These are phyloP conservation scores for Diversispora eburnea DNA, from an alignment of 192 early-diverging fungal species.

Conservation along the genomic window DNA sequence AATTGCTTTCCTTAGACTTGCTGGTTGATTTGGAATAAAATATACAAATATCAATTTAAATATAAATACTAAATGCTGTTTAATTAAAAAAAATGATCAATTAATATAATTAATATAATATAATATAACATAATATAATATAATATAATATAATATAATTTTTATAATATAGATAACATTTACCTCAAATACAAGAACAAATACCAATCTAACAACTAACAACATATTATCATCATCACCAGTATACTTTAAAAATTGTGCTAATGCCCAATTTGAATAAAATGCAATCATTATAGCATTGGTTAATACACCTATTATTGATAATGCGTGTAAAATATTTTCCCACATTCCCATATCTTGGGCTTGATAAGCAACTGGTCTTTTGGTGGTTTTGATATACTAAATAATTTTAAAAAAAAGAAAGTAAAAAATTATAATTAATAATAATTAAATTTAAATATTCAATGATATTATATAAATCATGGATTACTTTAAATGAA, in stretches of 20 bases:
- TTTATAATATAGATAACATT: not conserved
- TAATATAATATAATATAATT: not conserved
- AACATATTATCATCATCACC: not conserved
- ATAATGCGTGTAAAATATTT: constrained; percentile 35
- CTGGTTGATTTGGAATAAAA: constrained; percentile 37
- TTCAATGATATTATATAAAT: too few species aligned
- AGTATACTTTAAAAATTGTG: constrained; percentile 23
- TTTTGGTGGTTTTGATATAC: constrained; percentile 28
- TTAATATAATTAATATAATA: not conserved
- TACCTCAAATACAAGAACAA: constrained; percentile 47
- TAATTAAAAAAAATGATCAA: not conserved
- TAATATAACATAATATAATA: not conserved
- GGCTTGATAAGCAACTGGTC: constrained; percentile 37
- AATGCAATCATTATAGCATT: constrained; percentile 45
- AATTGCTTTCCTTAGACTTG: constrained; percentile 38
- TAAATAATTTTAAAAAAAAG: not conserved
- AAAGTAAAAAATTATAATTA: not conserved
- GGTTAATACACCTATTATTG: constrained; percentile 40
- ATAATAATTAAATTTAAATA: too few species aligned
- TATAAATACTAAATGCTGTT: constrained; percentile 41
- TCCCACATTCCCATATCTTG: constrained; percentile 48
- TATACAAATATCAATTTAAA: constrained; percentile 38
- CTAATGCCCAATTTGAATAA: constrained; percentile 38
- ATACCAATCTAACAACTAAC: constrained; percentile 30
- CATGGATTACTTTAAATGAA: constrained; percentile 36